Evolutionary conservation across 164 flowering plant genomes (phyloP), one percentile per base, ranked within the genome.

Genomic region (Berberis vulgaris): DNA sequence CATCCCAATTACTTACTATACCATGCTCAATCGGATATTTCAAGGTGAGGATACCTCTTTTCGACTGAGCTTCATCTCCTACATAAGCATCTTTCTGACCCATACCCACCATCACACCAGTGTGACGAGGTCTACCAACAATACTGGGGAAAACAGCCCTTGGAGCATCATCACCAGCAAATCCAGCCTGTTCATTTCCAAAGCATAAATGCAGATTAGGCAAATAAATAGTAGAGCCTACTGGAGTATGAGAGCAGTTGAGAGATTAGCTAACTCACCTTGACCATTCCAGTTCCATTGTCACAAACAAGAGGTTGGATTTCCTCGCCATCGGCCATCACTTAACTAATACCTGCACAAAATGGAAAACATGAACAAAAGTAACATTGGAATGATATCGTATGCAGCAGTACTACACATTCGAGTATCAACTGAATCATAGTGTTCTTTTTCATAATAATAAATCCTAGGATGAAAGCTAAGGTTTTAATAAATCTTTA

Each of bases 11-110:
- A 77, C 78, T 86, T 45, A 86, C 92, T 67, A 84, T 86, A 65
- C 92, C 92, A 74, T 86, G 92, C 75, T 86, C 92, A 73, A 86
- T 86, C 1, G 92, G 89, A 71, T 86, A 86, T 46, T 86, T 86
- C 69, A 84, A 60, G 45, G 87, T 81, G 42, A 84, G 65, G 57
- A 85, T 85, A 80, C 90, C 87, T 71, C 87, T 74, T 70, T 84
- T 82, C 1, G 88, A 84, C 68, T 82, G 89, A 59, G 89, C 88
- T 65, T 84, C 88, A 65, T 84, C 85, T 13, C 88, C 88, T 49
- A 84, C 88, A 74, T 84, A 84, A 13, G 88, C 85, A 76, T 84
- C 88, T 53, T 84, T 84, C 45, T 84, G 85, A 8, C 87, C 87
- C 87, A 84, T 84, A 9, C 87, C 88, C 65, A 84, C 85, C 88